Conservation (phyloP, 306 rosid genomes). For the Cyamopsis tetragonoloba region DNA sequence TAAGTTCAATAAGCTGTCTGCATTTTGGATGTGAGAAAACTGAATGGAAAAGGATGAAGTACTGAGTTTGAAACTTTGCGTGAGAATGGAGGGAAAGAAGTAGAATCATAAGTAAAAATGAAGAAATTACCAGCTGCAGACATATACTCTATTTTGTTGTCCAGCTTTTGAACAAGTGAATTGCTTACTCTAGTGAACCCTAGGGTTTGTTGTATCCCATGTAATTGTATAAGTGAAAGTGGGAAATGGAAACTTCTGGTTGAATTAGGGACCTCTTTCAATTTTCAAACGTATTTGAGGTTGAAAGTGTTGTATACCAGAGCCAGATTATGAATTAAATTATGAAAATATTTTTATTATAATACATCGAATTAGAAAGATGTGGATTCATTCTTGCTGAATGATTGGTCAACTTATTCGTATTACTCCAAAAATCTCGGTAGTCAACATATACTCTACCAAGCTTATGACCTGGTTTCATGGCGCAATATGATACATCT, state of each 20-base stretch:
- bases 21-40: neutral
- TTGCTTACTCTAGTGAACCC: neutral
- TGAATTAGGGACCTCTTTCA: conserved; percentile 11
- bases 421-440: neutral
- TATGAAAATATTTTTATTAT: neutral
- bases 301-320: conserved; percentile 18
- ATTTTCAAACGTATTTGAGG: conserved; percentile 10
- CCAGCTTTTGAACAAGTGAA: neutral
- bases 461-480: conserved; percentile 6
- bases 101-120: neutral
- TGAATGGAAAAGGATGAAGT: neutral
- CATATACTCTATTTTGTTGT: neutral
- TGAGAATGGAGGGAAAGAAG: neutral
- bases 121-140: neutral
- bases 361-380: neutral
- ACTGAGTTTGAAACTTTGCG: neutral
- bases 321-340: conserved; percentile 10
- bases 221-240: neutral
- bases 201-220: neutral
- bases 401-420: conserved; percentile 7
- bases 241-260: neutral
- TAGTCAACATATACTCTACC: neutral
- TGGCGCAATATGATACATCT: neutral
- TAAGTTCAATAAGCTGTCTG: neutral
- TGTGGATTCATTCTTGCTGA: conserved; percentile 14